Percentiles rank a stretch among this genome's conserved stretches.
These are phyloP conservation scores for Candida sojae DNA, from an alignment of 1,139 yeast species.

Conservation along the genomic window DNA sequence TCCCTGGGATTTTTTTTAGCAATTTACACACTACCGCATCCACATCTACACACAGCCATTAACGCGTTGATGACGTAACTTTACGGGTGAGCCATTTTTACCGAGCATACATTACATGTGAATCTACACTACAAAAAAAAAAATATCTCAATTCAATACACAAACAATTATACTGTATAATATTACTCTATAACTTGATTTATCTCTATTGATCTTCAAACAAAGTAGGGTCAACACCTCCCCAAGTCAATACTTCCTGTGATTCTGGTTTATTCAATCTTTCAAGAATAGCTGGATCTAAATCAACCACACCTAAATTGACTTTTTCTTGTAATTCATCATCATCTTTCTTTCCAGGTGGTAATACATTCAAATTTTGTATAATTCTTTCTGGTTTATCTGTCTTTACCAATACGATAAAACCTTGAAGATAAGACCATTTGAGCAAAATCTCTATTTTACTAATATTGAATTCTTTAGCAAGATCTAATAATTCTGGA, in stretches of 20 bases:
- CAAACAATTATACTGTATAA: no score
- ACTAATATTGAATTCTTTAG: slow-evolving; percentile 23
- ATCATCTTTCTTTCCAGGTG: slow-evolving; percentile 27
- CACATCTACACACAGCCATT: not conserved
- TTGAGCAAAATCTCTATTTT: slow-evolving; percentile 33
- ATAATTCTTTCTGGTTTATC: slow-evolving; percentile 49
- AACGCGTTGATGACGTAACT: no score
- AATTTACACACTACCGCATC: not conserved
- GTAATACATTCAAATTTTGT: slow-evolving; percentile 35
- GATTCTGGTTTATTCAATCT: slow-evolving; percentile 37
- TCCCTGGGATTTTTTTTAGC: not conserved
- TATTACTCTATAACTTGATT: not conserved
- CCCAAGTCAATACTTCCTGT: slow-evolving; percentile 31
- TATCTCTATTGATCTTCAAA: slow-evolving; percentile 11
- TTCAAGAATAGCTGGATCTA: slow-evolving; percentile 31
- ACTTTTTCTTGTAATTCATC: slow-evolving; percentile 25
- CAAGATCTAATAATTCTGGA: slow-evolving; percentile 40
- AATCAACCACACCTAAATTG: slow-evolving; percentile 34
- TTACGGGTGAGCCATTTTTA: no score
- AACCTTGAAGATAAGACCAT: slow-evolving; percentile 54
- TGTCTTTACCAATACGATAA: slow-evolving; percentile 73
- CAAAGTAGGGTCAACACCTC: slow-evolving; percentile 29
- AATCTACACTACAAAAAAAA: no score
- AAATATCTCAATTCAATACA: no score
- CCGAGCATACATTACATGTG: no score